Conservation (phyloP, 495 filamentous ascomycete species). For the Astrothelium subdiscretum region DNA sequence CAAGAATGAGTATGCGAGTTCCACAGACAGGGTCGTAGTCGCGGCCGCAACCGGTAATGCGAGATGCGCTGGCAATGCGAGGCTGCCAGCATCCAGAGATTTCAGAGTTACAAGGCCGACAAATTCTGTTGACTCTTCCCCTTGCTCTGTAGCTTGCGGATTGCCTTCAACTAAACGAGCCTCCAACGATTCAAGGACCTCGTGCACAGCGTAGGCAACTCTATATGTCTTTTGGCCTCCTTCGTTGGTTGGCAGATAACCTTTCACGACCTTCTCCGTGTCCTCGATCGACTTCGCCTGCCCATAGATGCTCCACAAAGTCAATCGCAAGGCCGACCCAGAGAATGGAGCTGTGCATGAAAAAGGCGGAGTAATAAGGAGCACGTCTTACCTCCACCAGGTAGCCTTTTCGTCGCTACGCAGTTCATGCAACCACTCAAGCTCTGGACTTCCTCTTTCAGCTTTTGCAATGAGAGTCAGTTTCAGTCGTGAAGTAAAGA, state of each 20-base stretch:
- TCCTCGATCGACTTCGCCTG: slow-evolving; percentile 9
- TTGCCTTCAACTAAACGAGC: neutral
- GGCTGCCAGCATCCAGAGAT: neutral
- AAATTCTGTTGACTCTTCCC: neutral
- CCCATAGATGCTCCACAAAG: slow-evolving; percentile 5
- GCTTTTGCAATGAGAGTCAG: slow-evolving; percentile 14
- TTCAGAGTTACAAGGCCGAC: slow-evolving; percentile 12
- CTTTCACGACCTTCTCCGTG: slow-evolving; percentile 6
- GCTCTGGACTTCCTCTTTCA: slow-evolving; percentile 11
- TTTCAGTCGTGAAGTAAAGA: slow-evolving; percentile 15
- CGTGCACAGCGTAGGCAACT: slow-evolving; percentile 15
- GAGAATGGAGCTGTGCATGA: neutral
- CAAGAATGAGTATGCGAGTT: slow-evolving; percentile 14
- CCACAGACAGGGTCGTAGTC: slow-evolving; percentile 7
- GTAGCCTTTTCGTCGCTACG: slow-evolving; percentile 13
- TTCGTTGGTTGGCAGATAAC: slow-evolving; percentile 2
- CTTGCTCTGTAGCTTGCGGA: neutral
- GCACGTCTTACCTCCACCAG: slow-evolving; percentile 12
- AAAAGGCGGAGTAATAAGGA: neutral
- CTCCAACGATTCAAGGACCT: neutral
- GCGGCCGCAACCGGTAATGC: slow-evolving; percentile 1
- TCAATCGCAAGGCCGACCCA: slow-evolving; percentile 2
- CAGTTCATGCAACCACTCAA: slow-evolving; percentile 15
- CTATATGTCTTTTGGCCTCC: slow-evolving; percentile 7
- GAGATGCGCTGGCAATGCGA: slow-evolving; percentile 9